Evolutionary conservation across 2,329 filamentous ascomycete species (phyloP).

Genomic region (Pseudocercospora crystallina): DNA sequence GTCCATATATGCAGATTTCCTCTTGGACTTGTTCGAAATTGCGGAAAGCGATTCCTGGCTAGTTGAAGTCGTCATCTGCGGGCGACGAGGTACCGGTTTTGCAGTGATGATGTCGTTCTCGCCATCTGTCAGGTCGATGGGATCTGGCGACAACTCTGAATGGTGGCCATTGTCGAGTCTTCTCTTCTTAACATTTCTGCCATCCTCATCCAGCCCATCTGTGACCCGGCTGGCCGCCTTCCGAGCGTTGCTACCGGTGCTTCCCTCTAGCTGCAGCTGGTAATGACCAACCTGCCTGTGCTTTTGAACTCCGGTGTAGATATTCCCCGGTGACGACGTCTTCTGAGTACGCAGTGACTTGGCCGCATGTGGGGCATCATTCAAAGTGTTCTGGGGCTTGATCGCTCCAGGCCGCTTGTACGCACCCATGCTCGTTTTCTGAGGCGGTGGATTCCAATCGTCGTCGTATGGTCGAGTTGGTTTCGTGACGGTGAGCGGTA

Average conservation of each 20-base stretch:
- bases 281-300: not conserved
- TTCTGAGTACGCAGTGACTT: not conserved
- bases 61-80: not conserved
- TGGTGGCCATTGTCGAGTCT: not conserved
- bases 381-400: slow-evolving; percentile 4
- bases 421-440: slow-evolving; percentile 2
- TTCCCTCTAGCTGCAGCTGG: not conserved
- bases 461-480: not conserved
- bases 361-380: not conserved
- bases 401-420: not conserved
- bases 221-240: too few species aligned
- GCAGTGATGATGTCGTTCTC: not conserved
- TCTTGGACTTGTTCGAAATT: not conserved
- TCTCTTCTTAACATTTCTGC: not conserved
- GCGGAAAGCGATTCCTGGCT: slow-evolving; percentile 3
- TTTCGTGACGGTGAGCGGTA: not conserved
- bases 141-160: not conserved
- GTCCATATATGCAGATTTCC: not conserved
- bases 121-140: not conserved
- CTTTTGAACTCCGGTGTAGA: not conserved
- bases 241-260: not conserved
- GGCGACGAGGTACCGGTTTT: not conserved
- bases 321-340: not conserved
- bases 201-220: not conserved
- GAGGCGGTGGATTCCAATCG: slow-evolving; percentile 2